phyloP scores from a whole-genome alignment of 1,139 yeast species.

The Scheffersomyces stambukii region DNA sequence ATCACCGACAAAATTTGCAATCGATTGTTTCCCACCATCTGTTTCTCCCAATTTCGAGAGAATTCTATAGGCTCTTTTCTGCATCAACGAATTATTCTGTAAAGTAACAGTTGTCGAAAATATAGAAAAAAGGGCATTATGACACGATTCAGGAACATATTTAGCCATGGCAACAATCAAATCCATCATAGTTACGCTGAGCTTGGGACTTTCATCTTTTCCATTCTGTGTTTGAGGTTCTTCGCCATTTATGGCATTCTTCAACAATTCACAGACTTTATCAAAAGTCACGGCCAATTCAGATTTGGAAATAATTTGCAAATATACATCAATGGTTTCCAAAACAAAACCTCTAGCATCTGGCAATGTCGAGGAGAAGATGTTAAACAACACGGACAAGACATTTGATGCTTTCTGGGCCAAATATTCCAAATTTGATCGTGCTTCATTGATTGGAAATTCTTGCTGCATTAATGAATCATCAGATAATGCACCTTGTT shows the following conservation, averaged over 20 bases:
- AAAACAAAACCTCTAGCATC: constrained; percentile 80
- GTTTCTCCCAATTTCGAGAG: constrained; percentile 66
- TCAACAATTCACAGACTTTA: constrained; percentile 77
- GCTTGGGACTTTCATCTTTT: constrained; percentile 37
- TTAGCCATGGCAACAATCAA: constrained; percentile 82
- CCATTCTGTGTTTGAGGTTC: too few species aligned
- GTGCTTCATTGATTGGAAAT: constrained; percentile 56
- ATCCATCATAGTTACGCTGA: constrained; percentile 87
- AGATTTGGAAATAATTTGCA: constrained; percentile 62
- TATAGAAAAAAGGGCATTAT: constrained; percentile 71
- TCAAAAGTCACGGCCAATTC: constrained; percentile 77
- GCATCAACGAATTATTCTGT: constrained; percentile 62
- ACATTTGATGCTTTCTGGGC: constrained; percentile 67
- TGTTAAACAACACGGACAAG: constrained; percentile 84
- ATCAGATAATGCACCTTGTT: constrained; percentile 54
- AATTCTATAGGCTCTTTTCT: constrained; percentile 87
- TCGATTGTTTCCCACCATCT: constrained; percentile 57
- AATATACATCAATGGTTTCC: constrained; percentile 79
- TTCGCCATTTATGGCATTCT: constrained; percentile 70
- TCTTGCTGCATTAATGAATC: constrained; percentile 58
- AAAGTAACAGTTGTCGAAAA: constrained; percentile 63
- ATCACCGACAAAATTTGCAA: constrained; percentile 46
- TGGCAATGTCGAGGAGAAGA: constrained; percentile 80
- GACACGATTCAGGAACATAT: constrained; percentile 67
- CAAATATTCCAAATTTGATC: constrained; percentile 56